Evolutionary conservation across 2,329 filamentous ascomycete species (phyloP), one percentile per base, ranked within the genome.

Genomic region (Hirsutella minnesotensis): DNA sequence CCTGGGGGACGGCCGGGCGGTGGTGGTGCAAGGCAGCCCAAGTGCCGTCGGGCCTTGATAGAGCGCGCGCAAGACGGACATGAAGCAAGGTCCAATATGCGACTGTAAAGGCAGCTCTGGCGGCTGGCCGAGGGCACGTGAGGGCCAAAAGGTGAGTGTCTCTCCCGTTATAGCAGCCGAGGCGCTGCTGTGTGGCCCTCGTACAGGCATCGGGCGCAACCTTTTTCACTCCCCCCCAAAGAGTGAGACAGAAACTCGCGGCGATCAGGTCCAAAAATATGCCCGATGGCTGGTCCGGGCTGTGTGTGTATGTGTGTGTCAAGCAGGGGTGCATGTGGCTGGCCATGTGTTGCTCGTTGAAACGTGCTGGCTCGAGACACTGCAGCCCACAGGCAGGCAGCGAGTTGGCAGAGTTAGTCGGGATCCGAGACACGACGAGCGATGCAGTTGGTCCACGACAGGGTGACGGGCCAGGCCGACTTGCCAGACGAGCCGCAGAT

Each of bases 281-380:
- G 24, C 24, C 24, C 24, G 24, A 27, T 27, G 24, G 24, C 24
- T 27, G 24, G 24, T 7, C 24, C 24, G 24, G 24, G 24, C 24
- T 27, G 7, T 27, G 24, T 27, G 24, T 27, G 34, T 27, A 48
- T 48, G 48, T 44, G 42, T 38, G 41, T 16, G 42, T 35, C 38
- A 34, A 39, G 43, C 41, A 40, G 45, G 49, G 43, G 40, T 41
- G 24, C 47, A 40, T 56, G 55, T 60, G 56, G 54, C 56, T 59
- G 52, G 55, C 56, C 57, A 60, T 60, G 58, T 61, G 58, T 58
- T 55, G 47, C 53, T 56, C 51, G 51, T 57, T 61, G 56, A 61
- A 61, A 61, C 56, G 56, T 55, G 52, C 51, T 54, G 55, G 49
- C 46, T 47, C 37, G 49, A 50, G 49, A 48, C 49, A 48, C 40